phyloP scores from a whole-genome alignment of 805 yeast species.

The Candida manassasensis region DNA sequence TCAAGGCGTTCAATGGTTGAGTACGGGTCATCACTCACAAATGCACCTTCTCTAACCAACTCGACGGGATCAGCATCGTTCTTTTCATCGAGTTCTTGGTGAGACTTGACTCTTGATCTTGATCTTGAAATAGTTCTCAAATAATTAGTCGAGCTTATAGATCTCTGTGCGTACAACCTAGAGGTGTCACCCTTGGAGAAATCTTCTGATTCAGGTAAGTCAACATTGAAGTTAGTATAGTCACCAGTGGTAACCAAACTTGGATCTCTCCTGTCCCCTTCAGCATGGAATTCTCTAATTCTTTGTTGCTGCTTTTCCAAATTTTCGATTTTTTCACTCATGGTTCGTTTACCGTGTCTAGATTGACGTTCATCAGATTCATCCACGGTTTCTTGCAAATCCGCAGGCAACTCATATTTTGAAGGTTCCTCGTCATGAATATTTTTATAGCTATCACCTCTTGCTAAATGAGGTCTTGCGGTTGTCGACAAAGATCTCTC shows the following conservation, averaged over 20 bases:
- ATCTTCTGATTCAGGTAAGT: constrained; percentile 19
- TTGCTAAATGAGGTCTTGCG: constrained; percentile 57
- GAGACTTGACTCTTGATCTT: constrained; percentile 44
- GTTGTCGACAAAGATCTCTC: constrained; percentile 17
- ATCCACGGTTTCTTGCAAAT: constrained; percentile 19
- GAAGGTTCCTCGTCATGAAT: constrained; percentile 44
- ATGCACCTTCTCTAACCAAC: constrained; percentile 54
- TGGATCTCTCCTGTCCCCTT: constrained; percentile 23
- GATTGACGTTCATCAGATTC: constrained; percentile 35
- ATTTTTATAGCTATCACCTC: constrained; percentile 73
- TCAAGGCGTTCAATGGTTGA: constrained; percentile 46
- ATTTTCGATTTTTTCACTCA: constrained; percentile 43
- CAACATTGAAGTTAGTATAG: constrained; percentile 42
- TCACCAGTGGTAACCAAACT: constrained; percentile 44
- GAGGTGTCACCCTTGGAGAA: constrained; percentile 8
- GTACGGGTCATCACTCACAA: constrained; percentile 47
- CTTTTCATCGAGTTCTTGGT: constrained; percentile 18
- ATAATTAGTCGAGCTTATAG: constrained; percentile 47
- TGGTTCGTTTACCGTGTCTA: constrained; percentile 37
- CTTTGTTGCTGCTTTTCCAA: constrained; percentile 21
- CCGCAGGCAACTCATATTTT: constrained; percentile 40
- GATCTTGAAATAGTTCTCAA: constrained; percentile 64
- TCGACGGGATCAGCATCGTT: constrained; percentile 32
- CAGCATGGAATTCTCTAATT: constrained; percentile 11
- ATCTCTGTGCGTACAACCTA: constrained; percentile 28